Evolutionary conservation across 2,329 filamentous ascomycete genomes (phyloP).

Genomic region (Claviceps maximensis): DNA sequence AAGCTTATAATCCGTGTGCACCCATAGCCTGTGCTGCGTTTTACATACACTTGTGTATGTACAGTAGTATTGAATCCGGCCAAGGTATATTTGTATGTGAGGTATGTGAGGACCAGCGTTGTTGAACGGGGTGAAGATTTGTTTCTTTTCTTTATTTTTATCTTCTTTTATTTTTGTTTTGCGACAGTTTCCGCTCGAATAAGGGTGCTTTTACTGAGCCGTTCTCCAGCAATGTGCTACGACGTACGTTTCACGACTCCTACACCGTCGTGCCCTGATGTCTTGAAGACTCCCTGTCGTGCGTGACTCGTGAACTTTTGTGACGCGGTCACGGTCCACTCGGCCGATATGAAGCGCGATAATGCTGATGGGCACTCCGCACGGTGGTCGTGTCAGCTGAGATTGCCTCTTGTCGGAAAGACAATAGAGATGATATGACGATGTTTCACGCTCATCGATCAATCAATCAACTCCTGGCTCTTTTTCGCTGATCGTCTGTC

Average conservation of each 20-base stretch:
- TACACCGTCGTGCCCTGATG: neutral
- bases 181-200: neutral
- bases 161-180: neutral
- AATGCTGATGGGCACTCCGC: neutral
- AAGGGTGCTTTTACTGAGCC: neutral
- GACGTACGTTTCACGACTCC: neutral
- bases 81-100: too few relatives aligned
- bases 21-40: neutral
- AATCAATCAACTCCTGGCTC: neutral
- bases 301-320: neutral
- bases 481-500: neutral
- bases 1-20: neutral
- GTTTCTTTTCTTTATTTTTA: neutral
- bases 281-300: neutral
- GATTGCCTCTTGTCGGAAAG: neutral
- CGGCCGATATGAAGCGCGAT: neutral
- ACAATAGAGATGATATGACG: too few relatives aligned
- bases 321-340: neutral
- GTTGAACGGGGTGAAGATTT: neutral
- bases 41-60: neutral
- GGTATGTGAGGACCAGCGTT: neutral
- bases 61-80: too few relatives aligned
- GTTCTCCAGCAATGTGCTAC: neutral
- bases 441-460: too few relatives aligned
- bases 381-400: neutral